phyloP scores from a whole-genome alignment of 192 early-diverging fungal species.

The Coemansia sp. region DNA sequence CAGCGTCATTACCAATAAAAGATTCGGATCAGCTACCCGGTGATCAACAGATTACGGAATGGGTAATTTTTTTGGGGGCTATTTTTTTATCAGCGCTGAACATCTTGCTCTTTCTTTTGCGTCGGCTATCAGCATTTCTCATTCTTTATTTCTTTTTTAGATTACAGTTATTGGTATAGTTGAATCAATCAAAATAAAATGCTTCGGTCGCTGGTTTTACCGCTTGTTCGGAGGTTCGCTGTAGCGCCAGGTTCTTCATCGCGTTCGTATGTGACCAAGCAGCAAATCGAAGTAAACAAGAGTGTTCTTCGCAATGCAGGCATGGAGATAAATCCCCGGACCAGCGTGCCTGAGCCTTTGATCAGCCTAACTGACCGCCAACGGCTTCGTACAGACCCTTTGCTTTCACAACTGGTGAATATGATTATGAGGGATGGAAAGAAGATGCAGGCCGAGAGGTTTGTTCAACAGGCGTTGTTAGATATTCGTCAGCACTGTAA shows the following conservation, averaged over 20 bases:
- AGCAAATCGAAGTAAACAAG: conserved; percentile 22
- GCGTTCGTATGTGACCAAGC: conserved; percentile 34
- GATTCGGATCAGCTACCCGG: no score
- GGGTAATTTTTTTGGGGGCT: no score
- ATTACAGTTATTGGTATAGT: not conserved
- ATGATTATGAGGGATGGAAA: conserved; percentile 93
- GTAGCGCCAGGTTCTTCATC: not conserved
- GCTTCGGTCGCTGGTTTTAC: conserved; percentile 13
- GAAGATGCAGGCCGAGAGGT: conserved; percentile 74
- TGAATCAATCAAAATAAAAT: conserved; percentile 3
- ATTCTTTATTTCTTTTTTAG: not conserved
- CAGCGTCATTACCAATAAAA: not conserved
- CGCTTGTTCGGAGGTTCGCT: not conserved
- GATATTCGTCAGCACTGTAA: conserved; percentile 67
- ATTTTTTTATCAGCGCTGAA: conserved; percentile 1
- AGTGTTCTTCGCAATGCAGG: conserved; percentile 10
- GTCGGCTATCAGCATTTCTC: no score
- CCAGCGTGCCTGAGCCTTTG: conserved; percentile 18
- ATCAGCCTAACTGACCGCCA: conserved; percentile 40
- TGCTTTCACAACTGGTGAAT: conserved; percentile 80
- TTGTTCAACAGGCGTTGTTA: conserved; percentile 67
- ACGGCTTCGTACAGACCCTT: conserved; percentile 60
- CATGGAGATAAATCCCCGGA: conserved; percentile 30
- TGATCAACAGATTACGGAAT: no score
- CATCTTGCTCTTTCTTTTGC: not conserved